phyloP scores from a whole-genome alignment of 768 basidiomycete species.

The Amanita polypyramis region DNA sequence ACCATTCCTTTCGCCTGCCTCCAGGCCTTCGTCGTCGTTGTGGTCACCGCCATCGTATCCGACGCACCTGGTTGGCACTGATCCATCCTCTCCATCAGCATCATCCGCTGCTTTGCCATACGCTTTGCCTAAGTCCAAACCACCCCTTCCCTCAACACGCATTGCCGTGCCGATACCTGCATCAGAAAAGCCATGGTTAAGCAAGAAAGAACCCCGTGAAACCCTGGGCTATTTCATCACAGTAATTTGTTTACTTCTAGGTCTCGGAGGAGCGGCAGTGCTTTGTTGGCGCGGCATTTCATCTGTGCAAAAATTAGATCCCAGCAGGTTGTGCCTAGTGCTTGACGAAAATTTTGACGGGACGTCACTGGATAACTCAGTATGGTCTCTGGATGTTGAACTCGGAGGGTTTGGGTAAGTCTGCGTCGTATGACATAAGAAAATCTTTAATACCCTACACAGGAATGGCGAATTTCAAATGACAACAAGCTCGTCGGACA shows the following conservation, averaged over 20 bases:
- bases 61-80: constrained; percentile 12
- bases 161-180: constrained; percentile 39
- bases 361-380: constrained; percentile 31
- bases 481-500: constrained; percentile 49
- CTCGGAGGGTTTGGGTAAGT: constrained; percentile 65
- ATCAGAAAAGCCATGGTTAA: constrained; percentile 54
- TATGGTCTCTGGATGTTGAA: constrained; percentile 62
- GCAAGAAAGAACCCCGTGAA: constrained; percentile 24
- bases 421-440: too few relatives aligned
- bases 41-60: constrained; percentile 50
- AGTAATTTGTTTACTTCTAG: constrained; percentile 40
- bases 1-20: constrained; percentile 62
- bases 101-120: constrained; percentile 13
- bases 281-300: constrained; percentile 45
- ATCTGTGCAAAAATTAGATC: constrained; percentile 30
- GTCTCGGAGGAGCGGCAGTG: constrained; percentile 37
- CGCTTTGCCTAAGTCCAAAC: constrained; percentile 20
- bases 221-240: constrained; percentile 35
- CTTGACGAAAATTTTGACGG: constrained; percentile 59
- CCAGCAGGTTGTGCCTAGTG: constrained; percentile 45
- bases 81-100: constrained; percentile 12
- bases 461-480: constrained; percentile 75
- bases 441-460: constrained; percentile 4
- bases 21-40: constrained; percentile 47
- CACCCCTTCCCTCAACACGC: constrained; percentile 37